Conservation (phyloP, 768 basidiomycete genomes). For the Inosperma sp. region DNA sequence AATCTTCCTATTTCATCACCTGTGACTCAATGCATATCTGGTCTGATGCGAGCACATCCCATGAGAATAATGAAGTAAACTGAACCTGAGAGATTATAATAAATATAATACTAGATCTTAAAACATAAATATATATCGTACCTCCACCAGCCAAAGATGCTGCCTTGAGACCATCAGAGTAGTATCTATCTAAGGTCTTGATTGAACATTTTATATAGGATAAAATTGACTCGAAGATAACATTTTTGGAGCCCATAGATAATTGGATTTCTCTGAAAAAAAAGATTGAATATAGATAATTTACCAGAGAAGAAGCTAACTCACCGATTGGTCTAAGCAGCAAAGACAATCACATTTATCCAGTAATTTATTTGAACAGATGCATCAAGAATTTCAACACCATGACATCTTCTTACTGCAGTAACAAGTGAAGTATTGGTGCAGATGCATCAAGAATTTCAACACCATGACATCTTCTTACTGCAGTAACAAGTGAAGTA, state of each 20-base stretch:
- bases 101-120: neutral
- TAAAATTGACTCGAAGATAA: neutral
- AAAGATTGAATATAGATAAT: neutral
- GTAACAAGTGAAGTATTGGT: too few relatives aligned
- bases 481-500: neutral
- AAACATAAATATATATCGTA: neutral
- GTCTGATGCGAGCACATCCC: neutral
- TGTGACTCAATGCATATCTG: neutral
- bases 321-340: neutral
- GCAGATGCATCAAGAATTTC: neutral
- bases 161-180: neutral
- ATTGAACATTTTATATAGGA: neutral
- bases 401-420: neutral
- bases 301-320: neutral
- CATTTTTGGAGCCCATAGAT: neutral
- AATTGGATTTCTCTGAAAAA: neutral
- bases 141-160: neutral
- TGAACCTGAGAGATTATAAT: too few relatives aligned
- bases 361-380: neutral
- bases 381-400: neutral
- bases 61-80: neutral
- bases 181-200: neutral
- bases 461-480: neutral
- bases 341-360: neutral
- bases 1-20: neutral